These are phyloP conservation scores for Penicillium mononematosum DNA, from an alignment of 495 filamentous ascomycete genomes.

Conservation along the genomic window DNA sequence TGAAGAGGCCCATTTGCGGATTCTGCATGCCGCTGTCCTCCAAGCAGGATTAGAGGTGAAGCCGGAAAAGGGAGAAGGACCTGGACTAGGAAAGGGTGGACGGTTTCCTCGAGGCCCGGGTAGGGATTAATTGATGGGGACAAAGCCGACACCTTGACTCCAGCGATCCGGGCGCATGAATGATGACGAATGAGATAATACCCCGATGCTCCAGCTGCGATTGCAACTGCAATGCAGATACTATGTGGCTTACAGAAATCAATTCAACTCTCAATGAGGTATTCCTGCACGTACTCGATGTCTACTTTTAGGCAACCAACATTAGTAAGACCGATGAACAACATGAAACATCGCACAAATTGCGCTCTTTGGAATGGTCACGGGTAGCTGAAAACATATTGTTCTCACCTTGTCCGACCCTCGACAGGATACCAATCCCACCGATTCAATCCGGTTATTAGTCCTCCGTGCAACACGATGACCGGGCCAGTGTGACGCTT, in stretches of 20 bases:
- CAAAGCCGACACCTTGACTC: background rate
- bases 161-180: slow-evolving; percentile 7
- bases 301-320: background rate
- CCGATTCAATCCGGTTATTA: slow-evolving; percentile 6
- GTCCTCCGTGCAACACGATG: slow-evolving; percentile 2
- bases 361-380: background rate
- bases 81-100: background rate
- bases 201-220: slow-evolving; percentile 10
- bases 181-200: slow-evolving; percentile 29
- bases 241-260: slow-evolving; percentile 3
- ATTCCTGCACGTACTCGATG: background rate
- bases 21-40: slow-evolving; percentile 71
- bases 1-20: slow-evolving; percentile 66
- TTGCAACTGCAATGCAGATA: slow-evolving; percentile 1
- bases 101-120: background rate
- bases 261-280: background rate
- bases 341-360: background rate
- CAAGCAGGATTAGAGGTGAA: slow-evolving; percentile 74
- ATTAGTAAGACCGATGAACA: background rate
- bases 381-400: slow-evolving; percentile 3
- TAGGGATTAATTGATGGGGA: background rate
- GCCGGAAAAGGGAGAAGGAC: slow-evolving; percentile 16
- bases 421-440: slow-evolving; percentile 8
- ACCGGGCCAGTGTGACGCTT: background rate
- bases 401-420: slow-evolving; percentile 10